These are phyloP conservation scores for Schizophyllum amplum DNA, from an alignment of 1,284 basidiomycete species.

Conservation along the genomic window DNA sequence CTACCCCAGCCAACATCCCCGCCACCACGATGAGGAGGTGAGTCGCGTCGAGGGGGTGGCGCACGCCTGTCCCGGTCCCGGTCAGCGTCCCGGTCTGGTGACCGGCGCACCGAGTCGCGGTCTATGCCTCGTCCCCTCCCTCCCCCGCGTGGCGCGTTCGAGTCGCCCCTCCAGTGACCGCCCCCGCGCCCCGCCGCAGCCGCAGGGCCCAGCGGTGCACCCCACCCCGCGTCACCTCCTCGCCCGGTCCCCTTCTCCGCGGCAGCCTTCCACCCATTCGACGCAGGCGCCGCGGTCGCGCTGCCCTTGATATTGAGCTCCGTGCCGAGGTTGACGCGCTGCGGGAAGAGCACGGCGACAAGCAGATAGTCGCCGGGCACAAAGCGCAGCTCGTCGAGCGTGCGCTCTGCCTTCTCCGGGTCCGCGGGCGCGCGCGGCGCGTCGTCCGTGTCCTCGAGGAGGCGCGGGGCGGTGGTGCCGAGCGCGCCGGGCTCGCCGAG, in stretches of 20 bases:
- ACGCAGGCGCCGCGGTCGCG: slow-evolving; percentile 23
- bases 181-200: slow-evolving; percentile 36
- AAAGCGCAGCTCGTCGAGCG: slow-evolving; percentile 68
- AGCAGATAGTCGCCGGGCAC: slow-evolving; percentile 71
- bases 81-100: too few relatives aligned
- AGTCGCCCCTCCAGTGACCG: slow-evolving; percentile 64
- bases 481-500: slow-evolving; percentile 66
- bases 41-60: slow-evolving; percentile 37
- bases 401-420: slow-evolving; percentile 49
- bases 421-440: slow-evolving; percentile 26
- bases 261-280: slow-evolving; percentile 31
- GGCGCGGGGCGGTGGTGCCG: slow-evolving; percentile 43
- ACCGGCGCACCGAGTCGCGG: too few relatives aligned
- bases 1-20: slow-evolving; percentile 29
- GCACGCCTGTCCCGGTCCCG: slow-evolving; percentile 25
- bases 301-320: slow-evolving; percentile 42
- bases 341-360: slow-evolving; percentile 62
- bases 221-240: slow-evolving; percentile 25
- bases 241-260: not conserved
- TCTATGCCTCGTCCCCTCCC: slow-evolving; percentile 34
- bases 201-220: slow-evolving; percentile 16
- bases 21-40: slow-evolving; percentile 34
- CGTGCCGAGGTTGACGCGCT: slow-evolving; percentile 42
- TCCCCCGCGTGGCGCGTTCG: slow-evolving; percentile 34
- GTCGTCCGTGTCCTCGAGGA: slow-evolving; percentile 45